These are phyloP conservation scores for Monilinia fructigena DNA, from an alignment of 2,329 filamentous ascomycete species.

Conservation along the genomic window DNA sequence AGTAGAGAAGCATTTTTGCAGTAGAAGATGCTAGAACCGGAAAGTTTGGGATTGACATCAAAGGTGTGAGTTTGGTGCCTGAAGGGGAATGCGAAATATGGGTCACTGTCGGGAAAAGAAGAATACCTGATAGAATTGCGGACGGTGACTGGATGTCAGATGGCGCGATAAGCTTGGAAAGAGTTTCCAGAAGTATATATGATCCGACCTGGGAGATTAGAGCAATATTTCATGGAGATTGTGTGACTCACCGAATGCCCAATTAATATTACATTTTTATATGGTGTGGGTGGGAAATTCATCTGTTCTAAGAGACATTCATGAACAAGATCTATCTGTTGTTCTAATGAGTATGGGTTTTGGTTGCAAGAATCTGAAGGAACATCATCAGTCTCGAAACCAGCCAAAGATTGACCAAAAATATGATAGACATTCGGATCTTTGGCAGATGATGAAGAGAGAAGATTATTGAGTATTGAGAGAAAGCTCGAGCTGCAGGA, in stretches of 20 bases:
- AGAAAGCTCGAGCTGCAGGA: constrained; percentile 55
- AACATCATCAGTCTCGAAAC: constrained; percentile 53
- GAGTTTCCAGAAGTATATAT: constrained; percentile 69
- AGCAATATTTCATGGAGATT: constrained; percentile 67
- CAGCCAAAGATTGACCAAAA: constrained; percentile 57
- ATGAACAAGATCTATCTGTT: constrained; percentile 47
- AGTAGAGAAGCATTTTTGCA: constrained; percentile 42
- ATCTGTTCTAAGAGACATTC: constrained; percentile 28
- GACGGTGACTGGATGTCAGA: constrained; percentile 34
- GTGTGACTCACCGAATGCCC: constrained; percentile 72
- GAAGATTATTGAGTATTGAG: constrained; percentile 51
- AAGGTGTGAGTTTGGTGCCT: constrained; percentile 52
- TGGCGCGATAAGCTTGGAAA: constrained; percentile 44
- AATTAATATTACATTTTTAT: constrained; percentile 62
- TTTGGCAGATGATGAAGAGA: constrained; percentile 46
- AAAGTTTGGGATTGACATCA: constrained; percentile 43
- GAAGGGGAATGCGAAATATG: constrained; percentile 64
- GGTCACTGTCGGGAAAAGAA: constrained; percentile 74
- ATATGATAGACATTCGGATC: constrained; percentile 45
- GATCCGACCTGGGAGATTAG: constrained; percentile 50
- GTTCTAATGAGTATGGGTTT: constrained; percentile 48
- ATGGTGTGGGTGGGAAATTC: constrained; percentile 42
- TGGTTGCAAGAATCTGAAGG: constrained; percentile 39
- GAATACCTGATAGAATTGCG: constrained; percentile 47
- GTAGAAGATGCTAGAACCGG: constrained; percentile 29